Base-by-base conservation (phyloP, 345 rosid species). In the Nephelium lappaceum region DNA sequence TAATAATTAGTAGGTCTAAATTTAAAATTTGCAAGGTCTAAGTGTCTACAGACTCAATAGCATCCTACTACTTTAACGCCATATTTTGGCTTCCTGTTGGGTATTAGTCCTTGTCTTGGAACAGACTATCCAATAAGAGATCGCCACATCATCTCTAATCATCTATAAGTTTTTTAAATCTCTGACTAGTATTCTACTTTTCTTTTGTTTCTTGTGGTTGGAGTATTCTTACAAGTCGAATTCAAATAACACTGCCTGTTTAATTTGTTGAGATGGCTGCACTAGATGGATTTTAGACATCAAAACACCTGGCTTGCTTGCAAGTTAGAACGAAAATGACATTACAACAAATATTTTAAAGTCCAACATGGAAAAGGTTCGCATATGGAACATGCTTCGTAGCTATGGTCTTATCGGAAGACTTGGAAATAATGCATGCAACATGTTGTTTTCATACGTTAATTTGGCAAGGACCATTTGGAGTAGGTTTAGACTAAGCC, bases 251-350 rank as follows among this genome's bases (percentile, higher is more conserved):
- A 2, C 36, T 31, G 36, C 11, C 8, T 8, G 3, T 24, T 36
- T 10, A 5, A 25, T 72, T 12, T 11, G 49, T 72, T 19, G 67
- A 73, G 57, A n/a, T 23, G 39, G 67, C n/a, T 23, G 41, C 11
- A 58, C 38, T 42, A 60, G 21, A 73, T 21, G n/a, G 49, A 31
- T 4, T n/a, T n/a, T 45, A 57, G 27, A 45, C 65, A 11, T 72
- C 75, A 12, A 72, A 57, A 19, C 16, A 45, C 12, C 60, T 1
- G 25, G 18, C 11, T 38, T 67, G 80, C 80, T 78, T 23, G 67
- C 27, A 21, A 76, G 73, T 55, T 78, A 69, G 19, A 23, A 70
- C 74, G 89, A 84, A 38, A 76, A 53, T 21, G 85, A 82, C 87
- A 78, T 24, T 69, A n/a, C 76, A 84, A 84, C 87, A 69, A 82